A percentile compares a stretch with the other conserved stretches of the same genome.
phyloP scores from a whole-genome alignment of 129 eudicot genomes.

The Escallonia herrerae region DNA sequence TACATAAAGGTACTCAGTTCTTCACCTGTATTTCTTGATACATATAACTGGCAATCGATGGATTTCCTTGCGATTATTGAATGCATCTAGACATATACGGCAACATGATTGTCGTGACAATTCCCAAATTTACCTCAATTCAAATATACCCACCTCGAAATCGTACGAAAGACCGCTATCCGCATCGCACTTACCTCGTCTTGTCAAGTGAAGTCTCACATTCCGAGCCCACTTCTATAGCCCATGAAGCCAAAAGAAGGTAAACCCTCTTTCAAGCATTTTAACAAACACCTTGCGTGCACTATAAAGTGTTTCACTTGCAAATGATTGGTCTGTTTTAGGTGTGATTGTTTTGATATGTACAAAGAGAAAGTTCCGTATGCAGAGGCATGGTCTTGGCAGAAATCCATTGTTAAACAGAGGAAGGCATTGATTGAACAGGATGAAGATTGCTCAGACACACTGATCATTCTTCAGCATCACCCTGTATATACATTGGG shows the following conservation, averaged over 20 bases:
- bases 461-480: constrained; percentile 67
- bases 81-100: neutral
- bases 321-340: constrained; percentile 1
- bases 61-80: too few relatives aligned
- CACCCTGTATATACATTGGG: constrained; percentile 95
- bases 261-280: constrained; percentile 6
- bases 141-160: neutral
- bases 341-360: constrained; percentile 73
- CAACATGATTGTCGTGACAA: constrained; percentile 17
- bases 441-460: constrained; percentile 51
- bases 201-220: constrained; percentile 9
- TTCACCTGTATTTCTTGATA: too few relatives aligned
- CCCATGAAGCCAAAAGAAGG: constrained; percentile 34
- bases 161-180: constrained; percentile 7
- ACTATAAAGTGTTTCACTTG: neutral
- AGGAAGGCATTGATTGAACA: constrained; percentile 36
- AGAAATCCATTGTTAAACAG: constrained; percentile 56
- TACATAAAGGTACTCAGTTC: too few relatives aligned
- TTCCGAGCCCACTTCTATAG: constrained; percentile 7
- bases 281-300: constrained; percentile 17
- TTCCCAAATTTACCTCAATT: constrained; percentile 5
- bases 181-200: neutral
- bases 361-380: constrained; percentile 63
- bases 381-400: constrained; percentile 81
- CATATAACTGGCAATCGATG: too few relatives aligned